Evolutionary conservation across 2,329 filamentous ascomycete genomes (phyloP).

Genomic region (Alternaria alternata): DNA sequence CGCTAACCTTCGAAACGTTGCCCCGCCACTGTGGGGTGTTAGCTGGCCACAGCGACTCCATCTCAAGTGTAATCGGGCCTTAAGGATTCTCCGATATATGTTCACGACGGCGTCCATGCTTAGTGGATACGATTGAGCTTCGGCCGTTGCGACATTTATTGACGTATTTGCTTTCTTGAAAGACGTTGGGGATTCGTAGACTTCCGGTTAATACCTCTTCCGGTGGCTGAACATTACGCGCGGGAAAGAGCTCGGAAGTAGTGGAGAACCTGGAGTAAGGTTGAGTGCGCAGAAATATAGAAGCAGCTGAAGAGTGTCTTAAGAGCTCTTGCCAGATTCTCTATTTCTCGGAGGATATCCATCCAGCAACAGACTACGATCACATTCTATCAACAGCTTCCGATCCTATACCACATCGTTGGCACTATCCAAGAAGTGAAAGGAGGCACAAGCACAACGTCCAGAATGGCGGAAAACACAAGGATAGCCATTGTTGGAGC

Average conservation of each 20-base stretch:
- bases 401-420: not conserved
- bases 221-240: constrained; percentile 7
- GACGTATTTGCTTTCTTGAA: not conserved
- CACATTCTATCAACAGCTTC: not conserved
- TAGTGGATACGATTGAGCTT: not conserved
- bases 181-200: not conserved
- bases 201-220: constrained; percentile 15
- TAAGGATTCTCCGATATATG: not conserved
- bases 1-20: not conserved
- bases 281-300: not conserved
- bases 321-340: not conserved
- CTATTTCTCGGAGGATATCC: not conserved
- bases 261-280: constrained; percentile 5
- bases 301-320: not conserved
- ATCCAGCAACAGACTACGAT: not conserved
- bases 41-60: constrained; percentile 3
- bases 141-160: not conserved
- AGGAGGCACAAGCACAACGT: not conserved
- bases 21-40: constrained; percentile 15
- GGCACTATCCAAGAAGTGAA: not conserved
- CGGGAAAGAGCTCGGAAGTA: constrained; percentile 4
- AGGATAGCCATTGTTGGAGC: constrained; percentile 47
- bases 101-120: not conserved
- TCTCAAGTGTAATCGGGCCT: not conserved
- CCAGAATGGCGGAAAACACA: constrained; percentile 39